A percentile compares a stretch with the other conserved stretches of the same genome.
phyloP scores from a whole-genome alignment of 495 filamentous ascomycete genomes.

The Podospora didyma region DNA sequence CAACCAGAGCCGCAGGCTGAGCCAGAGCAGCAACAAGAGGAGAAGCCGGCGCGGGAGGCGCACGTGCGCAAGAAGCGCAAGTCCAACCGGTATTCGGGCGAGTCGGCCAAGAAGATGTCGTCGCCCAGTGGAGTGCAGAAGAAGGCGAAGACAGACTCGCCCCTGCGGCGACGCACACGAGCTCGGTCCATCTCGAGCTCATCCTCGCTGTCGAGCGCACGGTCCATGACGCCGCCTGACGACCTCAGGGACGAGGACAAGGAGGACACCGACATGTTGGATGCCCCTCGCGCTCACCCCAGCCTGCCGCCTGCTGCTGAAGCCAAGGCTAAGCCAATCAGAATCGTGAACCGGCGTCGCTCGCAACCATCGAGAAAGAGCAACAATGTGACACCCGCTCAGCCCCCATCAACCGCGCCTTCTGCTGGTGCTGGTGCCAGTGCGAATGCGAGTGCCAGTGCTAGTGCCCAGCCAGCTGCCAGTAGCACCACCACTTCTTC shows the following conservation, averaged over 20 bases:
- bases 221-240: conserved; percentile 27
- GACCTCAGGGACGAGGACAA: conserved; percentile 14
- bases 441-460: too few species aligned
- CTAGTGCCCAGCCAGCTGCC: conserved; percentile 1
- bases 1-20: conserved; percentile 5
- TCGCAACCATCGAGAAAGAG: conserved; percentile 29
- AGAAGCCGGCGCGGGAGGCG: conserved; percentile 9
- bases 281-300: conserved; percentile 23
- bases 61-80: conserved; percentile 30
- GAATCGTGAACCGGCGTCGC: conserved; percentile 26
- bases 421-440: neutral
- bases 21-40: conserved; percentile 1
- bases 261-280: conserved; percentile 9
- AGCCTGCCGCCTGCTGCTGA: conserved; percentile 9
- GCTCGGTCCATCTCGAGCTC: conserved; percentile 24
- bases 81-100: conserved; percentile 16
- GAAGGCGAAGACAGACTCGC: conserved; percentile 24
- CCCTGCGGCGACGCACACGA: conserved; percentile 18
- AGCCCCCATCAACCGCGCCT: conserved; percentile 16
- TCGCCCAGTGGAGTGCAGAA: conserved; percentile 14
- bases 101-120: conserved; percentile 16
- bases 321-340: conserved; percentile 22
- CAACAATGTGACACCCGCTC: conserved; percentile 33
- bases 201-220: conserved; percentile 31
- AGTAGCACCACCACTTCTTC: conserved; percentile 5